Evolutionary conservation across 345 rosid species (phyloP).

Genomic region (Aquilaria sinensis): DNA sequence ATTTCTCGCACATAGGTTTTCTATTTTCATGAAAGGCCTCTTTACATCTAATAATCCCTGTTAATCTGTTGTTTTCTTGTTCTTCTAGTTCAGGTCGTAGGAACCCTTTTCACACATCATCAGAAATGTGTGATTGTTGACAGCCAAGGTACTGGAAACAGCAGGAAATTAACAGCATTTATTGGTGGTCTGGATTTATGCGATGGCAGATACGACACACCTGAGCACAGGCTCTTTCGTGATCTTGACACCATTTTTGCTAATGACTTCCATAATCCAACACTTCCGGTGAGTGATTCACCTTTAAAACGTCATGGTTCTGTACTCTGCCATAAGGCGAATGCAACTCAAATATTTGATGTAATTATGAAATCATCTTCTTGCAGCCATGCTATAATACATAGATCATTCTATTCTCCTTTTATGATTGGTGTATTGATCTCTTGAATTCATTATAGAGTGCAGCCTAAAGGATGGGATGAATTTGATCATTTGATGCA

Average conservation of each 20-base stretch:
- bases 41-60: background rate
- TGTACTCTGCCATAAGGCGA: too few relatives aligned
- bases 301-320: background rate
- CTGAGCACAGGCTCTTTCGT: slow-evolving; percentile 49
- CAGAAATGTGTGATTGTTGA: slow-evolving; percentile 67
- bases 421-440: too few relatives aligned
- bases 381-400: too few relatives aligned
- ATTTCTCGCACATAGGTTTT: too few relatives aligned
- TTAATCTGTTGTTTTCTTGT: slow-evolving; percentile 14
- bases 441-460: too few relatives aligned
- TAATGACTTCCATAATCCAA: slow-evolving; percentile 58
- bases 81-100: slow-evolving; percentile 65
- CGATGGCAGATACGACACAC: slow-evolving; percentile 80
- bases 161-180: slow-evolving; percentile 58
- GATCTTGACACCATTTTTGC: slow-evolving; percentile 48
- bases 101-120: slow-evolving; percentile 71
- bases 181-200: slow-evolving; percentile 69
- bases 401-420: too few relatives aligned
- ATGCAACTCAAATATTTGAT: background rate
- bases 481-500: too few relatives aligned
- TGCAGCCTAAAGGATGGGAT: too few relatives aligned
- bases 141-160: slow-evolving; percentile 47
- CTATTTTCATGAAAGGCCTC: slow-evolving; percentile 2
- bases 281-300: slow-evolving; percentile 42
- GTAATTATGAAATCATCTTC: too few relatives aligned